phyloP scores from a whole-genome alignment of 2,329 filamentous ascomycete genomes.

The Neofusicoccum kwambonambiense region DNA sequence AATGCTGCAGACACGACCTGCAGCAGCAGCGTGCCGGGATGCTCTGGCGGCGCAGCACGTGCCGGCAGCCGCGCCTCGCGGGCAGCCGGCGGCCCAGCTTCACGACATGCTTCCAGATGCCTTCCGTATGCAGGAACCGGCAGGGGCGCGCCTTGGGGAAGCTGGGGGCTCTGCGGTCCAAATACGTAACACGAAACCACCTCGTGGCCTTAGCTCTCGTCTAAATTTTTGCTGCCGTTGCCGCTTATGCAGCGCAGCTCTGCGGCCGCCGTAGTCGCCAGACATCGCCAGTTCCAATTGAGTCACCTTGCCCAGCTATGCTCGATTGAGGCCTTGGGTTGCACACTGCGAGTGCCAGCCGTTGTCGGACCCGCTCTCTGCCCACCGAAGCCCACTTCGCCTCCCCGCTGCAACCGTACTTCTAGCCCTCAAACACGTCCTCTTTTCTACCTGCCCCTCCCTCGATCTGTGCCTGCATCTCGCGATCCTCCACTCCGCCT shows the following conservation, averaged over 20 bases:
- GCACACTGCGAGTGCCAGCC: background rate
- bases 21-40: background rate
- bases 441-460: constrained; percentile 13
- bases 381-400: constrained; percentile 1
- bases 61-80: background rate
- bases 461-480: constrained; percentile 14
- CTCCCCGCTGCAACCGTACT: background rate
- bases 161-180: constrained; percentile 7
- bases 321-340: background rate
- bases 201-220: constrained; percentile 10
- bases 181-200: constrained; percentile 18
- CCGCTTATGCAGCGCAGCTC: background rate
- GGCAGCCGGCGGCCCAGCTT: background rate
- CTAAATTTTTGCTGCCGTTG: constrained; percentile 1
- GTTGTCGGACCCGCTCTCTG: constrained; percentile 1
- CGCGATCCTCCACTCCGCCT: constrained; percentile 7
- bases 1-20: too few species aligned
- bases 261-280: background rate
- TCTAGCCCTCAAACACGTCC: background rate
- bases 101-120: background rate
- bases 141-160: background rate
- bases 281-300: background rate
- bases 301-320: background rate
- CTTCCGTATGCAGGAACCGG: background rate
- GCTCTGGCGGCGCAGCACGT: background rate